These are phyloP conservation scores for Xylariales sp. DNA, from an alignment of 2,329 filamentous ascomycete species.

Conservation along the genomic window DNA sequence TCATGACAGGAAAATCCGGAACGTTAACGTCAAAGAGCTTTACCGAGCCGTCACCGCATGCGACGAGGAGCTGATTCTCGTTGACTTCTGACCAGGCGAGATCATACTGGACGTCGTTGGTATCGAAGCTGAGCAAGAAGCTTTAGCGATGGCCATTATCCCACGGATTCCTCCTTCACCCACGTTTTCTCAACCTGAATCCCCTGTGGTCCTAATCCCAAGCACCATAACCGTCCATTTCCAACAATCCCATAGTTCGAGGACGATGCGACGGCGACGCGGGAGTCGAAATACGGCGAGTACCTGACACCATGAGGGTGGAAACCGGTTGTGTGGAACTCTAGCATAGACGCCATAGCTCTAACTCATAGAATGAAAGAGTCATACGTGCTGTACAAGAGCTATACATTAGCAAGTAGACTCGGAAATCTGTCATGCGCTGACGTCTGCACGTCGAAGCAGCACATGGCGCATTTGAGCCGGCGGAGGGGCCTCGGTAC, in stretches of 20 bases:
- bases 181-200: constrained; percentile 81
- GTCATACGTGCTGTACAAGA: too few relatives aligned
- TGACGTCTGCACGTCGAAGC: too few relatives aligned
- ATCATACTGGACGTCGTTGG: constrained; percentile 95
- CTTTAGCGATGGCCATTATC: neutral
- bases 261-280: constrained; percentile 83
- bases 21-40: constrained; percentile 88
- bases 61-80: constrained; percentile 87
- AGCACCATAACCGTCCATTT: constrained; percentile 83
- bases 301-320: constrained; percentile 98
- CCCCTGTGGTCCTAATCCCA: constrained; percentile 77
- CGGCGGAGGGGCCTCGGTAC: too few relatives aligned
- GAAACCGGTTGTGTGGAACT: constrained; percentile 88
- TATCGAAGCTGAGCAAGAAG: constrained; percentile 67
- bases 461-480: too few relatives aligned
- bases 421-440: too few relatives aligned
- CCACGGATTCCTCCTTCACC: constrained; percentile 14
- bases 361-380: too few relatives aligned
- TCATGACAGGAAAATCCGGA: constrained; percentile 78
- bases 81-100: constrained; percentile 93
- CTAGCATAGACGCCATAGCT: constrained; percentile 65
- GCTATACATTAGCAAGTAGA: too few relatives aligned
- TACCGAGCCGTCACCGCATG: constrained; percentile 87
- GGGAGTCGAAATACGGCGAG: constrained; percentile 95
- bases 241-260: constrained; percentile 96